These are phyloP conservation scores for Fomitopsis pulvina DNA, from an alignment of 768 basidiomycete genomes.

Conservation along the genomic window DNA sequence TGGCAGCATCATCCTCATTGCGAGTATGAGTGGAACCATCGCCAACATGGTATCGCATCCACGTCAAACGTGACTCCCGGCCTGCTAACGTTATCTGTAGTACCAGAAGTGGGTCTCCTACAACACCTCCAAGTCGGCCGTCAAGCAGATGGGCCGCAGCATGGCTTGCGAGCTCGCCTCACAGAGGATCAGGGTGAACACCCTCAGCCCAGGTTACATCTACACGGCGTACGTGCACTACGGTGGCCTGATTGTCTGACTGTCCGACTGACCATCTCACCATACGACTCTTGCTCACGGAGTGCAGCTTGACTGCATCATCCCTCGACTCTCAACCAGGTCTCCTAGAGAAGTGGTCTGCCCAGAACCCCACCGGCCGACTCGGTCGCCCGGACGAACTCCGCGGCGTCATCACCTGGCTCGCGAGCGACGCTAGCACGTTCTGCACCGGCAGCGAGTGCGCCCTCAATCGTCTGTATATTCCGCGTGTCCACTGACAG, in stretches of 20 bases:
- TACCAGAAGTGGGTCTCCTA: slow-evolving; percentile 68
- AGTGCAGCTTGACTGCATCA: slow-evolving; percentile 62
- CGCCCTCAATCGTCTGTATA: neutral
- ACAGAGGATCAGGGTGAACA: slow-evolving; percentile 62
- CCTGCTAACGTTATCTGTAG: slow-evolving; percentile 25
- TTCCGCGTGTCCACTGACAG: neutral
- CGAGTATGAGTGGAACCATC: slow-evolving; percentile 36
- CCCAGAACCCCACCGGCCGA: slow-evolving; percentile 57
- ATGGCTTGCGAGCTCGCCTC: slow-evolving; percentile 73
- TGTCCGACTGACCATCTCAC: neutral
- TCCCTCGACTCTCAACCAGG: slow-evolving; percentile 58
- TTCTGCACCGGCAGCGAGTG: slow-evolving; percentile 77
- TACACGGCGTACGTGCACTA: slow-evolving; percentile 44
- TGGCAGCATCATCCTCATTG: slow-evolving; percentile 35
- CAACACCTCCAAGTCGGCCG: slow-evolving; percentile 69
- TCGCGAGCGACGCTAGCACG: slow-evolving; percentile 35
- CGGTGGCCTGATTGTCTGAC: neutral
- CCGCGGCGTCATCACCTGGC: slow-evolving; percentile 62
- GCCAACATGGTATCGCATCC: slow-evolving; percentile 51
- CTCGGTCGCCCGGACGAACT: slow-evolving; percentile 68
- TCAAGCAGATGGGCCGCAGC: slow-evolving; percentile 71
- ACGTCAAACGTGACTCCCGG: neutral
- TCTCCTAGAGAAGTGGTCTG: slow-evolving; percentile 57
- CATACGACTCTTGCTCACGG: too few species aligned
- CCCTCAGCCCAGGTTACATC: slow-evolving; percentile 69